phyloP scores from a whole-genome alignment of 805 yeast species.

The Lipomyces sp. region DNA sequence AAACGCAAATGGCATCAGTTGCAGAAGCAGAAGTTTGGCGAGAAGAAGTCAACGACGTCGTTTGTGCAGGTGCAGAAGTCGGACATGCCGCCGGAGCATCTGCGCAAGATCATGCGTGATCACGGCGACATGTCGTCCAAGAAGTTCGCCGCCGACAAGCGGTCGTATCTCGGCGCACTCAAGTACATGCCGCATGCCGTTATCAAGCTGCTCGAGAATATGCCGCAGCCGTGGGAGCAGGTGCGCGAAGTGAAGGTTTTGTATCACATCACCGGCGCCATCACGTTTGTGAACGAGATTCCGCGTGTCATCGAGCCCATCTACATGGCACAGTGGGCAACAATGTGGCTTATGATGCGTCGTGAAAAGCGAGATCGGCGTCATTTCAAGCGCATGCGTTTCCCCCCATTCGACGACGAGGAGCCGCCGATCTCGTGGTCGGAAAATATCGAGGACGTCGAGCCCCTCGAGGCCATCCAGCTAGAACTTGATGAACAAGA shows the following conservation, averaged over 20 bases:
- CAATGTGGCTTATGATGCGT: slow-evolving; percentile 90
- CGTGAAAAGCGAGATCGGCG: slow-evolving; percentile 86
- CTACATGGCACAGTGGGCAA: slow-evolving; percentile 92
- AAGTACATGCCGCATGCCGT: slow-evolving; percentile 96
- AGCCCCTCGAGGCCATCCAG: slow-evolving; percentile 67
- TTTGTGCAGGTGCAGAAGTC: slow-evolving; percentile 59
- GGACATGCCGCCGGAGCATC: slow-evolving; percentile 91
- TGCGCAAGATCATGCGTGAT: slow-evolving; percentile 75
- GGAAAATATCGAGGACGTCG: slow-evolving; percentile 72
- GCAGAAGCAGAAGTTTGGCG: slow-evolving; percentile 58
- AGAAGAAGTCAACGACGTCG: slow-evolving; percentile 43
- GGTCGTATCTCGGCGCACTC: slow-evolving; percentile 83
- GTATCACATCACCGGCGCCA: slow-evolving; percentile 90
- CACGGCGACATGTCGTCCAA: slow-evolving; percentile 83
- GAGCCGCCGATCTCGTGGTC: slow-evolving; percentile 85
- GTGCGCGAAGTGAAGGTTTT: slow-evolving; percentile 79
- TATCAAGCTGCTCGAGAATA: slow-evolving; percentile 80
- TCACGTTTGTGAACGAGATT: slow-evolving; percentile 87
- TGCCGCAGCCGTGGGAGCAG: slow-evolving; percentile 99
- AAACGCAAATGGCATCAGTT: slow-evolving; percentile 58
- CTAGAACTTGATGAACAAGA: slow-evolving; percentile 62
- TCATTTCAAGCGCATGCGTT: slow-evolving; percentile 85
- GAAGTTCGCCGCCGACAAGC: slow-evolving; percentile 75
- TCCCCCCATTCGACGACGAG: slow-evolving; percentile 97
- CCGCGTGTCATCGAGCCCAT: slow-evolving; percentile 92